A percentile compares a stretch with the other conserved stretches of the same genome.
Evolutionary conservation across 179 eudicot species (phyloP).

Genomic region (Corrigiola litoralis): DNA sequence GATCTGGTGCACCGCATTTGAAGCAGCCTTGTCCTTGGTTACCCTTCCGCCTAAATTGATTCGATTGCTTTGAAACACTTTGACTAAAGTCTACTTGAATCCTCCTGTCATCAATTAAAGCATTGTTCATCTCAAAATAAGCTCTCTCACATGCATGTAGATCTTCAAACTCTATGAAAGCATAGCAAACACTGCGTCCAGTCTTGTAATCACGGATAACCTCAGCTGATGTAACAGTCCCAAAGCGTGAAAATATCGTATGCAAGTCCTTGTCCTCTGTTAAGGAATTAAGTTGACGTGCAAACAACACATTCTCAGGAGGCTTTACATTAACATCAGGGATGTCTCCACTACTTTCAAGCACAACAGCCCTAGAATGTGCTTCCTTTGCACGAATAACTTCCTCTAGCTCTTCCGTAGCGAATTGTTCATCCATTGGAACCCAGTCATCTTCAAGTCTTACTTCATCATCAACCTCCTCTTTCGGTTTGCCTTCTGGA

Average conservation of each 20-base stretch:
- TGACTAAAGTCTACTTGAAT: constrained; percentile 89
- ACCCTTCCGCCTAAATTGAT: constrained; percentile 61
- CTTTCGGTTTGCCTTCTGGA: constrained; percentile 93
- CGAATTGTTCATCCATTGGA: constrained; percentile 83
- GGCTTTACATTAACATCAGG: constrained; percentile 96
- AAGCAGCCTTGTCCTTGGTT: constrained; percentile 69
- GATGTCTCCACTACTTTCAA: constrained; percentile 91
- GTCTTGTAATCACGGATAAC: constrained; percentile 89
- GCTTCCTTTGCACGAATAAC: constrained; percentile 78
- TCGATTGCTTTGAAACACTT: constrained; percentile 81
- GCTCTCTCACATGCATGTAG: constrained; percentile 72
- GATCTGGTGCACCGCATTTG: constrained; percentile 85
- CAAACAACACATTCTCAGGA: constrained; percentile 90
- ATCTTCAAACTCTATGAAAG: constrained; percentile 83
- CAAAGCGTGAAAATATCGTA: constrained; percentile 93
- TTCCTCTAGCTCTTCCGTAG: constrained; percentile 72
- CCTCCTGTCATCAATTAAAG: constrained; percentile 85
- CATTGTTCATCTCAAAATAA: constrained; percentile 80
- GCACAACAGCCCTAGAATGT: constrained; percentile 89
- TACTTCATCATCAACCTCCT: constrained; percentile 86
- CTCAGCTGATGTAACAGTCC: constrained; percentile 93
- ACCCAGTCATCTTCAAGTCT: constrained; percentile 99
- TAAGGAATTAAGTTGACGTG: constrained; percentile 90
- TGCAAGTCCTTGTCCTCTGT: constrained; percentile 95
- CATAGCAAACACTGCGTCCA: constrained; percentile 94